These are phyloP conservation scores for Saccharomyces pastorianus DNA, from an alignment of 1,139 yeast genomes.

Conservation along the genomic window DNA sequence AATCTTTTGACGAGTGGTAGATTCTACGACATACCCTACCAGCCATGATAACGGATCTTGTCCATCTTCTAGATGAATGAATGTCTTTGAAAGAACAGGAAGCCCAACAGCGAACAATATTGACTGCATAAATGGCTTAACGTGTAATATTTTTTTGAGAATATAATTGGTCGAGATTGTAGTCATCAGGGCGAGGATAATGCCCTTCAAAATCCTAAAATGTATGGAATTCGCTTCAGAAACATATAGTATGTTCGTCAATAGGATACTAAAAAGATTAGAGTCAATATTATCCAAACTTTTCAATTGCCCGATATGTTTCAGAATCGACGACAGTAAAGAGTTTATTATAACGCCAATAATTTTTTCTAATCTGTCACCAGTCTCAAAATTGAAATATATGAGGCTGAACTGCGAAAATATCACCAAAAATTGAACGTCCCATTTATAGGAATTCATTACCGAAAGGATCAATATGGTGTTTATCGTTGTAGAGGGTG, in stretches of 20 bases:
- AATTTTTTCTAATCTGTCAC: constrained; percentile 9
- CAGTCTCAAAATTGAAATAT: constrained; percentile 4
- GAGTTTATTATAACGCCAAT: constrained; percentile 24
- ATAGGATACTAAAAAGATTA: constrained; percentile 31
- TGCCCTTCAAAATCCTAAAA: constrained; percentile 29
- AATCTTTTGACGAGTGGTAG: constrained; percentile 25
- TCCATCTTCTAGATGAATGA: constrained; percentile 12
- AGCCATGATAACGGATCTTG: constrained; percentile 31
- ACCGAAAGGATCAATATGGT: constrained; percentile 19
- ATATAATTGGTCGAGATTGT: constrained; percentile 23
- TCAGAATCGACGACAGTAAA: constrained; percentile 20
- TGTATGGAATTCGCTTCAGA: constrained; percentile 12
- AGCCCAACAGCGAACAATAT: constrained; percentile 19
- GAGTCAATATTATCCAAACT: constrained; percentile 34
- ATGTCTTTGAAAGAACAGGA: constrained; percentile 24
- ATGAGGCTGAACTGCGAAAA: neutral
- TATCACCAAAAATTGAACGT: neutral
- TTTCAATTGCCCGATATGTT: constrained; percentile 29
- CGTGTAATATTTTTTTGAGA: constrained; percentile 8
- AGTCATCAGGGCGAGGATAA: constrained; percentile 27
- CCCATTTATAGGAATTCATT: constrained; percentile 6
- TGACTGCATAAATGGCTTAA: constrained; percentile 12
- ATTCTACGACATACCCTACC: constrained; percentile 21
- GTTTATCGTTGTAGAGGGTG: constrained; percentile 14
- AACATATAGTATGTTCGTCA: constrained; percentile 30